Conservation (phyloP, 2,329 filamentous ascomycete species). For the Bipolaris sorokiniana region DNA sequence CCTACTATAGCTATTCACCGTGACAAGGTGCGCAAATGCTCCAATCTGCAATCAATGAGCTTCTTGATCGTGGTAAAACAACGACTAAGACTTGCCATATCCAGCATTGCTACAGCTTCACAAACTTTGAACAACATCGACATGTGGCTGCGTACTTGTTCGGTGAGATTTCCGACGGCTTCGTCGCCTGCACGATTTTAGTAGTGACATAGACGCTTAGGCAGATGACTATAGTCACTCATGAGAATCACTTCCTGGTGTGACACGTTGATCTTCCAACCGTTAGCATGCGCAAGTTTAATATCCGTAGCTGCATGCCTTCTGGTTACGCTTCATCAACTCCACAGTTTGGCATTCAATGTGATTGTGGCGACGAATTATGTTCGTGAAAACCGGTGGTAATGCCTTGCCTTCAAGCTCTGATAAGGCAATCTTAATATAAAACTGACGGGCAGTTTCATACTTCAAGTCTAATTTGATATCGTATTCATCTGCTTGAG, state of each 20-base stretch:
- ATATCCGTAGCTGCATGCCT: conserved; percentile 23
- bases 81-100: conserved; percentile 67
- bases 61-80: neutral
- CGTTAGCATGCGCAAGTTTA: conserved; percentile 1
- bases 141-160: conserved; percentile 73
- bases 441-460: conserved; percentile 80
- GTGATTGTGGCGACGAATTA: conserved; percentile 71
- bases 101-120: conserved; percentile 83
- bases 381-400: conserved; percentile 78
- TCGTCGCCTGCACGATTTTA: conserved; percentile 59
- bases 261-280: conserved; percentile 72
- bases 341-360: conserved; percentile 88
- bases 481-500: conserved; percentile 54
- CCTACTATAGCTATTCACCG: conserved; percentile 64
- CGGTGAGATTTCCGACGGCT: conserved; percentile 73
- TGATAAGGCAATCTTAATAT: conserved; percentile 67
- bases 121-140: conserved; percentile 81
- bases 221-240: conserved; percentile 53
- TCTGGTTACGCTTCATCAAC: conserved; percentile 76
- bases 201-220: neutral
- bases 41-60: conserved; percentile 29
- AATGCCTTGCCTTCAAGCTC: conserved; percentile 68
- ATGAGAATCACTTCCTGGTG: conserved; percentile 83
- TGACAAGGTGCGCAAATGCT: conserved; percentile 66
- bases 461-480: conserved; percentile 73